A percentile compares a stretch with the other conserved stretches of the same genome.
These are phyloP conservation scores for Fusarium albidum DNA, from an alignment of 2,329 filamentous ascomycete species.

Conservation along the genomic window DNA sequence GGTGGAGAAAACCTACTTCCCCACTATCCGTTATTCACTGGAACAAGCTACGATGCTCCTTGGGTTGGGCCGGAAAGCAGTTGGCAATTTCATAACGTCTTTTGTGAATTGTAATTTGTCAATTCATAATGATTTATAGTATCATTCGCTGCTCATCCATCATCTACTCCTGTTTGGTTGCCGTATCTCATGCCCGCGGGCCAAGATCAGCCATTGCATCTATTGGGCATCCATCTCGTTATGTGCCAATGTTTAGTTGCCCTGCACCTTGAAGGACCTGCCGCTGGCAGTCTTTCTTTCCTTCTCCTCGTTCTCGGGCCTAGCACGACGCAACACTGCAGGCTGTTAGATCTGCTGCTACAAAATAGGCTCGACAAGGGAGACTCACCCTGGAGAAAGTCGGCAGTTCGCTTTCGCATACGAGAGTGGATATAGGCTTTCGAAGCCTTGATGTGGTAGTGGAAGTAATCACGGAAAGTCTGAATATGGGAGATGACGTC, in stretches of 20 bases:
- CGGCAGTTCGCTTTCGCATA: constrained; percentile 96
- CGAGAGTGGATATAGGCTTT: constrained; percentile 99
- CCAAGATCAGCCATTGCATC: constrained; percentile 7
- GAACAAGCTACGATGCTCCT: too few relatives aligned
- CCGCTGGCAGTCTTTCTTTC: constrained; percentile 98
- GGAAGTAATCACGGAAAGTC: constrained; percentile 99
- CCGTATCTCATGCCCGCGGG: constrained; percentile 10
- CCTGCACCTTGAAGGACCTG: constrained; percentile 78
- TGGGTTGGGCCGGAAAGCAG: not conserved
- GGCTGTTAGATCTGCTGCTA: constrained; percentile 37
- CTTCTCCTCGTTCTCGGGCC: constrained; percentile 95
- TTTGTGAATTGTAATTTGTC: constrained; percentile 4
- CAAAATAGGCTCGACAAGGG: fast-evolving
- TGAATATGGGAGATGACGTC: constrained; percentile 99
- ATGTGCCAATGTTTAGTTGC: constrained; percentile 37
- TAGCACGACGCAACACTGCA: constrained; percentile 90
- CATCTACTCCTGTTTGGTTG: constrained; percentile 19
- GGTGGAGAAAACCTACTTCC: not conserved
- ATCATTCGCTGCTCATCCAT: constrained; percentile 40
- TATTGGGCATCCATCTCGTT: constrained; percentile 13
- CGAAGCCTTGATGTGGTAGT: constrained; percentile 99
- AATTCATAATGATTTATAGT: constrained; percentile 29
- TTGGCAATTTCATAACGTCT: not conserved
- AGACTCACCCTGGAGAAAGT: constrained; percentile 90
- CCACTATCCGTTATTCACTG: too few relatives aligned